phyloP scores from a whole-genome alignment of 306 rosid genomes.

The Cicer cuneatum region DNA sequence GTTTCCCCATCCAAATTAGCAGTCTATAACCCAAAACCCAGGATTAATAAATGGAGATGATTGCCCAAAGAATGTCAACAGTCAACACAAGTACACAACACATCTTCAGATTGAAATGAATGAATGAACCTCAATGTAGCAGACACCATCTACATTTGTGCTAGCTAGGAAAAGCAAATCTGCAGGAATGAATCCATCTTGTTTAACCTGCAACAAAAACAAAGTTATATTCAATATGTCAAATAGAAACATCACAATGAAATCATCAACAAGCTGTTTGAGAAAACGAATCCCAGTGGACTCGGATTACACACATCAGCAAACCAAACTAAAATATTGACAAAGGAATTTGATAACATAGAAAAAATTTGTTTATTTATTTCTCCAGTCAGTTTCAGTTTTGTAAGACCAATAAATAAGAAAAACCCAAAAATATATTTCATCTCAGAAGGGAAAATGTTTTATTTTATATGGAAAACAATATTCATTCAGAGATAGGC shows the following conservation, averaged over 20 bases:
- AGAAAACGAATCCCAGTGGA: slow-evolving; percentile 23
- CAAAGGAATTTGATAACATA: background rate
- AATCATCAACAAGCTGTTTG: slow-evolving; percentile 19
- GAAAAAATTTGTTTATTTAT: background rate
- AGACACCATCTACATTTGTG: slow-evolving; percentile 90
- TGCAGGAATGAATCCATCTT: slow-evolving; percentile 86
- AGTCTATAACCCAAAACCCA: slow-evolving; percentile 60
- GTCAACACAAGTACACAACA: background rate
- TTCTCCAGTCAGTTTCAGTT: slow-evolving; percentile 8
- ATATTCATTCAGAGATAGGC: background rate
- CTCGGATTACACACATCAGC: slow-evolving; percentile 21
- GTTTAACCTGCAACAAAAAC: slow-evolving; percentile 69
- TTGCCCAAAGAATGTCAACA: slow-evolving; percentile 35
- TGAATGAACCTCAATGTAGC: slow-evolving; percentile 81
- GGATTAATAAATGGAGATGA: slow-evolving; percentile 19
- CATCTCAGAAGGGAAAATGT: background rate
- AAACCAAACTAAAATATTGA: slow-evolving; percentile 24
- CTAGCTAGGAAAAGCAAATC: slow-evolving; percentile 89
- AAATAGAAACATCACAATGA: slow-evolving; percentile 28
- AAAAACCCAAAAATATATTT: slow-evolving; percentile 5
- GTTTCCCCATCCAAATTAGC: slow-evolving; percentile 99
- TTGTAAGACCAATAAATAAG: background rate
- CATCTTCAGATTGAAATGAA: slow-evolving; percentile 30
- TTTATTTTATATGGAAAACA: background rate
- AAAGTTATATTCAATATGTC: slow-evolving; percentile 10